Base-by-base conservation (phyloP, 805 yeast genomes). In the Phaffomyces antillensis region DNA sequence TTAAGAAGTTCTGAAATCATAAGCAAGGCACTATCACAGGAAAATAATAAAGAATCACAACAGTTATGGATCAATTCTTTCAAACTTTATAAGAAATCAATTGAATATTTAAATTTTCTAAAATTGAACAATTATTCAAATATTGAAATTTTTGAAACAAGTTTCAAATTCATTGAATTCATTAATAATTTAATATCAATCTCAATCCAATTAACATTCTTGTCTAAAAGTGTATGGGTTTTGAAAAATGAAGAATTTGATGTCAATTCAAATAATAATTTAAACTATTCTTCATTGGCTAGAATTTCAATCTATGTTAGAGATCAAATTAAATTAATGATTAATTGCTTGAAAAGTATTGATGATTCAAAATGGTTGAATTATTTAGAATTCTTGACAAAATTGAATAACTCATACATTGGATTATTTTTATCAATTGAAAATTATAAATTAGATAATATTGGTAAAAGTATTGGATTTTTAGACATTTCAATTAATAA, bases 401-500 rank as follows among this genome's bases (percentile, higher is more conserved):
- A 61, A 38, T 66, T 72, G 52, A 61, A 66, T 7, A 56, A 62
- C 23, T 75, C 74, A 0, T 71, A 72, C 46, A 66, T 72, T 17
- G 76, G 75, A 0, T 48, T 67, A n/a, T 68, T 73, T 40, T 58
- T 72, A 20, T 61, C 76, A 0, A 62, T 73, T 34, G 77, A 73
- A 40, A 55, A 61, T 42, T 73, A 73, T 53, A 73, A 72, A 47
- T 65, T 72, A 40, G 62, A 65, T 42, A 64, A 68, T 34, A 42
- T 73, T 17, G 79, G 79, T 8, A 63, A 62, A n/a, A 69, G 75
- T 5, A 62, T 74, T 35, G 79, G 77, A 2, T 60, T 72, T 30
- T 52, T 73, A 3, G 68, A 71, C 45, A 61, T 59, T 38, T 49
- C 65, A 2, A 57, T 54, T 20, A 59, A 60, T 24, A 62, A 59